Evolutionary conservation across 371 early-diverging fungal genomes (phyloP), one percentile per base, ranked within the genome.

Genomic region (Mortierella sp.): DNA sequence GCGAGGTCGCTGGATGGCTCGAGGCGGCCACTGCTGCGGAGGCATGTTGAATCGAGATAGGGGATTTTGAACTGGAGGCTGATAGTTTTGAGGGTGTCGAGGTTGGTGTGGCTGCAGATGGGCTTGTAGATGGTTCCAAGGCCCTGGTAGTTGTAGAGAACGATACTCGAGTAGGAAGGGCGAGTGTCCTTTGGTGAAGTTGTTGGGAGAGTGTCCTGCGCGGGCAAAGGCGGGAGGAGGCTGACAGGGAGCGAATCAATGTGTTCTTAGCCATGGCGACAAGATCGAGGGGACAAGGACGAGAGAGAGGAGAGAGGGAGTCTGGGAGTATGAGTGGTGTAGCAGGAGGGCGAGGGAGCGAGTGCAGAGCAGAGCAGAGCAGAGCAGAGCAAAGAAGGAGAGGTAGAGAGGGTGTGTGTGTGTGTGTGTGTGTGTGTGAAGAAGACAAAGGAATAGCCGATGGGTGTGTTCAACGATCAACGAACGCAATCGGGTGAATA

Each of bases 141-240:
- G 63, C 28, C 38, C 38, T 42, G 27, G 67, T 26, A 18, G 54
- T 58, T 14, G 73, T 67, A 0, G 73, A 67, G 53, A 72, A 72
- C 26, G 53, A 42, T 16, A 63, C 54, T 19, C 61, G 21, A 0
- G 56, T 30, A 28, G 65, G 21, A 19, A 54, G 16, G 18, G 23
- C 18, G 6, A 56, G 12, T 2, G 5, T 9, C 50, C 39, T 56
- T n/a, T 47, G 57, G 42, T 45, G 55, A 16, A 45, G 34, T n/a
- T 49, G 24, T 24, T 42, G 48, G 60, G 24, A 60, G n/a, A 31
- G 51, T 47, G 23, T 19, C 23, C 48, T 23, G 6, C 48, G 3
- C 23, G 19, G 4, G 23, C 10, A 47, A 23, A 24, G 24, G 48
- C 6, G 23, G 24, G 21, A 18, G 21, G 10, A 26, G 24, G 63